Conservation (phyloP, 75 land plant genomes). For the Pseudotsuga menziesii region DNA sequence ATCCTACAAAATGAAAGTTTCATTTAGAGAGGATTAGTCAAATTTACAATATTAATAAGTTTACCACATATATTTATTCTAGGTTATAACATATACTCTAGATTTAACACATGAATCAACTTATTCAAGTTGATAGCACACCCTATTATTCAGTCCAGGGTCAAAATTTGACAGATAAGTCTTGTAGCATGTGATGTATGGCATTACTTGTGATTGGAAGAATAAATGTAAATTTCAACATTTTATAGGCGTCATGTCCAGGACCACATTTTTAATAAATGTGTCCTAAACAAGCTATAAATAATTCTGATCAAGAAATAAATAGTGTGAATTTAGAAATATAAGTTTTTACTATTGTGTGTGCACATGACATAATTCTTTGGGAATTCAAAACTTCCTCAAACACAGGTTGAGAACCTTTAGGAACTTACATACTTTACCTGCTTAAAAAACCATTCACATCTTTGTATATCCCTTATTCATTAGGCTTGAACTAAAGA, state of each 20-base stretch:
- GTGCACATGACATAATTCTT: not conserved
- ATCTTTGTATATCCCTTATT: too few species aligned
- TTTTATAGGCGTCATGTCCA: not conserved
- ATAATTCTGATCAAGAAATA: not conserved
- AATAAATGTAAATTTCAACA: not conserved
- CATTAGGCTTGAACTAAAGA: too few species aligned
- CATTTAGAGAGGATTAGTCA: not conserved
- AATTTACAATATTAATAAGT: not conserved
- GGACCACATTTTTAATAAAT: not conserved
- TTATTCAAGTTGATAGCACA: slow-evolving; percentile 8
- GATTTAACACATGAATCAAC: not conserved
- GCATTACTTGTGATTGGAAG: slow-evolving; percentile 74
- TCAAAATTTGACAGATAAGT: slow-evolving; percentile 95
- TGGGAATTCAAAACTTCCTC: not conserved
- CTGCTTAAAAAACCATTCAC: not conserved
- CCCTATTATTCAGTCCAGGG: slow-evolving; percentile 82
- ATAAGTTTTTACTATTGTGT: not conserved
- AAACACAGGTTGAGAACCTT: not conserved
- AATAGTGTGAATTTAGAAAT: not conserved
- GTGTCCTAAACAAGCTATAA: not conserved
- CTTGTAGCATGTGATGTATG: slow-evolving; percentile 96
- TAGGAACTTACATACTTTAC: not conserved
- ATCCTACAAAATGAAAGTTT: slow-evolving; percentile 41
- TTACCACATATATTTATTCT: not conserved
- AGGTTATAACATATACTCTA: not conserved